A percentile compares a stretch with the other conserved stretches of the same genome.
Evolutionary conservation across 2,329 filamentous ascomycete genomes (phyloP).

Genomic region (Penicillium concentricum): DNA sequence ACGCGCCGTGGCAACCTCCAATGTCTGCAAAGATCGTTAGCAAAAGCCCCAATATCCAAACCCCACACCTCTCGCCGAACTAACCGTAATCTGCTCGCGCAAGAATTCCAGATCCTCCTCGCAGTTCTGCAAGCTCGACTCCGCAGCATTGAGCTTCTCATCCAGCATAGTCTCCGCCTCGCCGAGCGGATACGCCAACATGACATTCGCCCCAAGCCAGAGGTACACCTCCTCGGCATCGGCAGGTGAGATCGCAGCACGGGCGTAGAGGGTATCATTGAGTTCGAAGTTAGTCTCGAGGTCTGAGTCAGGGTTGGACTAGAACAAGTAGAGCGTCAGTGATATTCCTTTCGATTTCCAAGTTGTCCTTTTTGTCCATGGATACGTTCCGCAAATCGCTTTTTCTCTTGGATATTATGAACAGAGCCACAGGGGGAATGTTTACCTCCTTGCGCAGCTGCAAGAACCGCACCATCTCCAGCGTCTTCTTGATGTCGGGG

Average conservation of each 20-base stretch:
- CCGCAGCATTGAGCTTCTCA: slow-evolving; percentile 75
- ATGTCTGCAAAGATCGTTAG: slow-evolving; percentile 61
- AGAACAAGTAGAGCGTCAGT: background rate
- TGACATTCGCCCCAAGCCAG: slow-evolving; percentile 98
- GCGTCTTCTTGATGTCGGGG: slow-evolving; percentile 92
- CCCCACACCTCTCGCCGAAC: slow-evolving; percentile 24
- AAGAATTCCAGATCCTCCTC: slow-evolving; percentile 96
- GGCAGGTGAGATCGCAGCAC: slow-evolving; percentile 75
- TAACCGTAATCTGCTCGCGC: slow-evolving; percentile 90
- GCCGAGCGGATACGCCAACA: slow-evolving; percentile 88
- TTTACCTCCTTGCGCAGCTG: slow-evolving; percentile 70
- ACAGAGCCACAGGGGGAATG: background rate
- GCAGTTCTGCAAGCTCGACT: slow-evolving; percentile 78
- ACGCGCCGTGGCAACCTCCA: slow-evolving; percentile 92
- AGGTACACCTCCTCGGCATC: slow-evolving; percentile 80
- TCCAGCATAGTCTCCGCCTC: slow-evolving; percentile 79
- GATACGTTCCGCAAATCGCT: too few relatives aligned
- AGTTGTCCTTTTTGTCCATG: background rate
- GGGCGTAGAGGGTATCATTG: slow-evolving; percentile 92
- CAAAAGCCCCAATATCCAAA: background rate
- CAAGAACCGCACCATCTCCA: slow-evolving; percentile 86
- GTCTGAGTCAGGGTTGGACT: slow-evolving; percentile 49
- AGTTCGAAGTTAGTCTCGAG: slow-evolving; percentile 94
- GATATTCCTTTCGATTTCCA: background rate
- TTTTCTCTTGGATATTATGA: background rate